phyloP scores from a whole-genome alignment of 106 monocot genomes.

The Platanthera zijinensis region DNA sequence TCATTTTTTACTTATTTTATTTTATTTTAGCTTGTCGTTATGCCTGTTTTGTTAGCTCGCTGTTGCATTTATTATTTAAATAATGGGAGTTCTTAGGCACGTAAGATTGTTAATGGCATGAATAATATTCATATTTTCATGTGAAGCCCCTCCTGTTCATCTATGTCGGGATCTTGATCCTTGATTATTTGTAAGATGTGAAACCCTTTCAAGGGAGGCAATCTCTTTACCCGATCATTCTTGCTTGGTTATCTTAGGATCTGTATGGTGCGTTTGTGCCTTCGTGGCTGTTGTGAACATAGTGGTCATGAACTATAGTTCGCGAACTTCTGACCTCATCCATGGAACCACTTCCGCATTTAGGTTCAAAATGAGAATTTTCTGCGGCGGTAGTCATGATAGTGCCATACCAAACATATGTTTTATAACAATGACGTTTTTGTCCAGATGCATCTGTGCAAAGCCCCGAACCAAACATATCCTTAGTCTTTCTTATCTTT shows the following conservation, averaged over 20 bases:
- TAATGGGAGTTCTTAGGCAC: background rate
- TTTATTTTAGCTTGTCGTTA: too few species aligned
- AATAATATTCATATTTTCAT: background rate
- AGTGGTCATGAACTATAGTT: too few species aligned
- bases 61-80: background rate
- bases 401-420: too few species aligned
- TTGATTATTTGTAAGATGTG: background rate
- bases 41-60: background rate
- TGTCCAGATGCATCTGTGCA: too few species aligned
- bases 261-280: too few species aligned
- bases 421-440: too few species aligned
- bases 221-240: background rate
- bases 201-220: background rate
- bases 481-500: background rate
- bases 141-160: background rate
- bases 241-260: background rate
- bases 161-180: background rate
- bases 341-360: too few species aligned
- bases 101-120: background rate
- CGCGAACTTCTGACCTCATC: too few species aligned
- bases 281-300: too few species aligned
- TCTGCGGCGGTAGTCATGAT: too few species aligned
- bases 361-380: too few species aligned
- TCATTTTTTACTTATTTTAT: background rate
- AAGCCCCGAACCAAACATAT: background rate